These are phyloP conservation scores for Dendrothele bispora DNA, from an alignment of 768 basidiomycete species.

Conservation along the genomic window DNA sequence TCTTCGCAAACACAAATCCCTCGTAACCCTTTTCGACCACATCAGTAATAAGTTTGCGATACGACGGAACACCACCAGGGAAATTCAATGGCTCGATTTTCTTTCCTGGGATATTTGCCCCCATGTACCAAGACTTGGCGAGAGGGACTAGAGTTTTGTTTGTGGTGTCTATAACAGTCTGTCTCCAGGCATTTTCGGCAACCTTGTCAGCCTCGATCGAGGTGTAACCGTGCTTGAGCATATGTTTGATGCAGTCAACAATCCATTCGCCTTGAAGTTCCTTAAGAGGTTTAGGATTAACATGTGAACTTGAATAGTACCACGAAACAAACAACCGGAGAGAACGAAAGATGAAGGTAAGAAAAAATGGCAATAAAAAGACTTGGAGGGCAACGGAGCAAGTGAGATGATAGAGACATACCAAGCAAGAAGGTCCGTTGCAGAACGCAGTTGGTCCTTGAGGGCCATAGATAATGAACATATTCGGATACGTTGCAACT, in stretches of 20 bases:
- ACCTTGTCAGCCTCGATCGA: not conserved
- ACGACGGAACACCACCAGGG: slow-evolving; percentile 10
- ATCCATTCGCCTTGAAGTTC: slow-evolving; percentile 27
- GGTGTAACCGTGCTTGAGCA: slow-evolving; percentile 8
- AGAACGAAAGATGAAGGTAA: not conserved
- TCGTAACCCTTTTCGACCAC: slow-evolving; percentile 12
- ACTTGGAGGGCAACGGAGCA: not conserved
- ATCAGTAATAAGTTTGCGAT: slow-evolving; percentile 4
- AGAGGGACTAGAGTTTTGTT: not conserved
- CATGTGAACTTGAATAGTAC: not conserved
- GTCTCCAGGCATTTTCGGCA: slow-evolving; percentile 1
- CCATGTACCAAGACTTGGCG: slow-evolving; percentile 14
- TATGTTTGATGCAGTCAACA: slow-evolving; percentile 17
- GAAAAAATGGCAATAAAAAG: not conserved
- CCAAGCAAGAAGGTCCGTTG: no score
- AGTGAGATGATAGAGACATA: not conserved
- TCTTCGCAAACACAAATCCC: no score
- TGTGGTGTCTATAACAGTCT: not conserved
- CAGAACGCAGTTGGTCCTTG: no score
- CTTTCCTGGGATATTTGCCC: slow-evolving; percentile 14
- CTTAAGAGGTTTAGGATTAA: slow-evolving; percentile 5
- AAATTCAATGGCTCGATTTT: slow-evolving; percentile 10
- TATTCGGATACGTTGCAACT: no score
- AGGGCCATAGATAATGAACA: no score
- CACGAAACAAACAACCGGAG: not conserved